Base-by-base conservation (phyloP, 1,284 basidiomycete species). In the Marasmius sp. region DNA sequence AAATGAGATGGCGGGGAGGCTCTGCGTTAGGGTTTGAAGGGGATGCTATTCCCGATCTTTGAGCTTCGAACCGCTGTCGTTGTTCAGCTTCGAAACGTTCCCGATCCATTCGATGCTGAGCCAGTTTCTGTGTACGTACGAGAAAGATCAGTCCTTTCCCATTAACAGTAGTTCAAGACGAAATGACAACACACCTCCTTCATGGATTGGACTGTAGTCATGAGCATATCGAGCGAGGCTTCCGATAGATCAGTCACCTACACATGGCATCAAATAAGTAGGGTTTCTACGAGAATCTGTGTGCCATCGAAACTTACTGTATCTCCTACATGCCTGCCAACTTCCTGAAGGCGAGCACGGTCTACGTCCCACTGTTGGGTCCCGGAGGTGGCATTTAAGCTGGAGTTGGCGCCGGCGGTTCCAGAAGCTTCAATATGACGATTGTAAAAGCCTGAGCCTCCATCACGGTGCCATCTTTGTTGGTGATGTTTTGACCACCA, bases 211-310 rank as follows among this genome's bases (percentile, higher is more conserved):
- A 50, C 57, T 16, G 27, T 58, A 0, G 41, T 20, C 57, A 58
- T 14, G 11, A 58, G 48, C 18, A 47, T 50, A 8, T 58, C 57
- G 33, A 58, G 48, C 9, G 57, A 49, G 18, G 57, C 45, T 50
- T 58, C 57, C 34, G 57, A 58, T 14, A 58, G n/a, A 11, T 58
- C 57, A 37, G 34, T 58, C 2, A 58, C 57, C 57, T 58, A 36
- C 5, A 50, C 20, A 37, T 12, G 33, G 34, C 27, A 37, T 49
- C 11, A 36, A 33, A 16, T 22, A 6, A 38, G 18, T 39, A 9
- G 11, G 11, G 41, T 2, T 34, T 14, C 36, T 36, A 36, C 3
- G 22, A 53, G 5, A 9, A 36, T 14, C 37, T 22, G 12, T 8
- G 33, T 18, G 12, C 9, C 27, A 49, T n/a, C 33, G 50, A 36